Evolutionary conservation across 208 protist species (phyloP), one percentile per base, ranked within the genome.

Genomic region (Crithidia sp.): DNA sequence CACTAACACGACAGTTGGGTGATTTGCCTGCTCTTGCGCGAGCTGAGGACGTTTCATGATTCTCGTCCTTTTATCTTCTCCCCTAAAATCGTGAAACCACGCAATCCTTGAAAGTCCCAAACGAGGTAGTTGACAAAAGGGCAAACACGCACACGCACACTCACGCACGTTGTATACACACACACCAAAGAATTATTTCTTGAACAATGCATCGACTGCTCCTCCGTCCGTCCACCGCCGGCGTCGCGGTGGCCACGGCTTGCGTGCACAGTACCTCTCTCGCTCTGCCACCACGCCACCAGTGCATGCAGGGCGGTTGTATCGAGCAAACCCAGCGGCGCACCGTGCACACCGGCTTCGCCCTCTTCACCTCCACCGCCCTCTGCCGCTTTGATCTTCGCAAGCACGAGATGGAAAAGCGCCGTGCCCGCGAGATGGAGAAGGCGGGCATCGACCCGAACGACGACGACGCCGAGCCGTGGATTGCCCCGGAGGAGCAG

Each of bases 331-430:
- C 44, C 3, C 64, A 57, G 37, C 44, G 67, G 37, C 67, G 66
- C 17, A 14, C 36, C 9, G 40, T 67, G 54, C 66, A 73, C 39
- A 37, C 19, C 41, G 28, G 28, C 28, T 5, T 5, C 37, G 60
- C 61, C 28, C 17, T 62, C 3, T 49, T 69, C 43, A 16, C 36
- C 28, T 39, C 37, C n/a, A 90, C 79, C 0, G 44, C 67, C 2
- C 43, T 86, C 16, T n/a, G 40, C 8, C 81, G 76, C 56, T 96
- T 96, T 71, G 83, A 96, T 55, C 73, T 96, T 2, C 84, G 86
- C 52, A 57, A 93, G 58, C 84, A 93, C 63, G 84, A 91, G 69
- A 88, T 93, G 83, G 86, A 93, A 74, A 91, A 90, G 58, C 86
- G 89, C 0, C 77, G 83, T n/a, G 61, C 59, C 16, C 87, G 89